These are phyloP conservation scores for Lenzites betulinus DNA, from an alignment of 768 basidiomycete species.

Conservation along the genomic window DNA sequence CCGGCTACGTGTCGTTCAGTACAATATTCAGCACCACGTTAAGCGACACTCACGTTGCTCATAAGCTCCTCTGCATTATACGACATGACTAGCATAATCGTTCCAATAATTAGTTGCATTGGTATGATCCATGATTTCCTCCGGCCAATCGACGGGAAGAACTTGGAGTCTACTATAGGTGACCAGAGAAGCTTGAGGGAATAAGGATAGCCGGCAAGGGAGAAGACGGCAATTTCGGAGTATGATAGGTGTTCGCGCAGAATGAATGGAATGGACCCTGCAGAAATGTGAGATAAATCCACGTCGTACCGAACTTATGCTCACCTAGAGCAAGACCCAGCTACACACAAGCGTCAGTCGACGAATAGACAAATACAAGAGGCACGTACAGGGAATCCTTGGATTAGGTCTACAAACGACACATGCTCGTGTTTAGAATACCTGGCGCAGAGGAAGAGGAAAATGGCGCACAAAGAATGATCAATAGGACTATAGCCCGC, in stretches of 20 bases:
- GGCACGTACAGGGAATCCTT: conserved; percentile 34
- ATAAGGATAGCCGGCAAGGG: conserved; percentile 91
- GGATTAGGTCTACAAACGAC: conserved; percentile 55
- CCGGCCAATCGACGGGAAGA: conserved; percentile 79
- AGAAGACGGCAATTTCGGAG: conserved; percentile 94
- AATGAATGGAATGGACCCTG: conserved; percentile 96
- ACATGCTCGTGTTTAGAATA: not conserved
- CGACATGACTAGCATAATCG: conserved; percentile 79
- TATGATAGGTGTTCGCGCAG: conserved; percentile 94
- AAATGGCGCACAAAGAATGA: conserved; percentile 76
- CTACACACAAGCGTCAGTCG: conserved; percentile 37
- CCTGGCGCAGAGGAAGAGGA: not conserved
- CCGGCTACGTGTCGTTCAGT: conserved; percentile 54
- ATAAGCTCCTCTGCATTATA: conserved; percentile 73
- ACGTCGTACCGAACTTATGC: conserved; percentile 16
- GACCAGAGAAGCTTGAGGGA: conserved; percentile 97
- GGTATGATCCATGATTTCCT: conserved; percentile 99
- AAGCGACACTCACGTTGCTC: conserved; percentile 58
- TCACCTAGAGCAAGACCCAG: conserved; percentile 86
- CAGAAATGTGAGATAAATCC: conserved; percentile 7
- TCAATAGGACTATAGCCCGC: conserved; percentile 79
- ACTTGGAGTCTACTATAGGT: conserved; percentile 93
- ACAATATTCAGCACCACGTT: conserved; percentile 16
- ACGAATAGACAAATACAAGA: too few species aligned
- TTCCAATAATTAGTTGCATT: conserved; percentile 89